phyloP scores from a whole-genome alignment of 352 stramenopile species.

The Globisporangium rhizosaccharum region DNA sequence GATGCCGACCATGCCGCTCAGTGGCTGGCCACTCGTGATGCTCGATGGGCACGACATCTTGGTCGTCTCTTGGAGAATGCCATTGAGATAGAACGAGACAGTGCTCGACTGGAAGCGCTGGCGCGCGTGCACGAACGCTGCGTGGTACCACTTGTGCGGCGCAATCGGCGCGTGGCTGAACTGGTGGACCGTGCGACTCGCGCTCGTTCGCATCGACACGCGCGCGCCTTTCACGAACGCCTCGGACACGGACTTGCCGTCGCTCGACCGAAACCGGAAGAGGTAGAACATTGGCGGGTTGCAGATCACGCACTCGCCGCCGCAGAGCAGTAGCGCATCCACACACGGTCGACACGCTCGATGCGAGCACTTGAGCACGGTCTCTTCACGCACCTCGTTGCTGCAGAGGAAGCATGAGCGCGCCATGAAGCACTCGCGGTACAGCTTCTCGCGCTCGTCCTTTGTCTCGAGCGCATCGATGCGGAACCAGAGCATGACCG shows the following conservation, averaged over 20 bases:
- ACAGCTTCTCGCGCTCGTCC: conserved; percentile 54
- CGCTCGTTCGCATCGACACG: conserved; percentile 61
- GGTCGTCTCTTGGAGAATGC: conserved; percentile 53
- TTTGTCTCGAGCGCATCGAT: conserved; percentile 53
- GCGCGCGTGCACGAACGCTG: conserved; percentile 45
- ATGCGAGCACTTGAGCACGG: conserved; percentile 67
- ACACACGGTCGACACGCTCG: conserved; percentile 46
- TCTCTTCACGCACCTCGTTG: conserved; percentile 37
- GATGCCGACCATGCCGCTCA: conserved; percentile 56
- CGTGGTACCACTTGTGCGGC: conserved; percentile 42
- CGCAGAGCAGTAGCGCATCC: conserved; percentile 44
- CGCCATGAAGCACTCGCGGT: conserved; percentile 48
- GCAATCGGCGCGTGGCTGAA: conserved; percentile 49
- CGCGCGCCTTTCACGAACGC: conserved; percentile 56
- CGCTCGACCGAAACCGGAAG: conserved; percentile 60
- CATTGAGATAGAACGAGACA: conserved; percentile 55
- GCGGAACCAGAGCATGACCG: conserved; percentile 60
- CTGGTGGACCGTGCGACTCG: conserved; percentile 36
- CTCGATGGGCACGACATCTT: conserved; percentile 70
- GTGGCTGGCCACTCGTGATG: conserved; percentile 38
- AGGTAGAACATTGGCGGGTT: conserved; percentile 73
- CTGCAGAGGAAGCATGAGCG: conserved; percentile 59
- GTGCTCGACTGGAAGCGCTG: conserved; percentile 72
- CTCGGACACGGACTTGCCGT: conserved; percentile 66
- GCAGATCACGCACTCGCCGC: conserved; percentile 64